Base-by-base conservation (phyloP, 2,329 filamentous ascomycete genomes). In the Diplodia mutila region DNA sequence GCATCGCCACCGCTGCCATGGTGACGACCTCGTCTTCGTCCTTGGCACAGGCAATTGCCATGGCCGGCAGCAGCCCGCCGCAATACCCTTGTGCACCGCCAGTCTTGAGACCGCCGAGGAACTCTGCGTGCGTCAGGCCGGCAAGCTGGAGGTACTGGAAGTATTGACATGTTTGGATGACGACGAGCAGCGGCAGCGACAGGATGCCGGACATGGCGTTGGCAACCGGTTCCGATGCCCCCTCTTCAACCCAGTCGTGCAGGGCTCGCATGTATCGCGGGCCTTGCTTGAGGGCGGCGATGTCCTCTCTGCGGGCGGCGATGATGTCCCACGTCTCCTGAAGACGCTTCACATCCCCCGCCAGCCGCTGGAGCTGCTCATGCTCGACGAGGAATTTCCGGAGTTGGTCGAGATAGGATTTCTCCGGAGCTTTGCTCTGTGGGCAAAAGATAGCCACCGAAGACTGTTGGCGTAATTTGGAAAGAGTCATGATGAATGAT, bases 161-260 rank as follows among this genome's bases (percentile, higher is more conserved):
- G 55, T 73, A 73, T 29, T 73, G 72, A 49, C 69, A 68, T 18
- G 69, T 66, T 37, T 73, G 72, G n/a, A 73, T 70, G 39, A 72
- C 51, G 12, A 69, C 65, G 51, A 73, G 53, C 21, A 73, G 59
- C 6, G 72, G 72, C n/a, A 73, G 67, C 3, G 70, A 59, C 18
- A 73, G 16, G 16, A 69, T 68, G 21, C 69, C 69, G 25, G 51
- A 71, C 69, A 71, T 72, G 21, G 61, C 61, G 27, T 68, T 69
- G 32, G 72, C 61, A 4, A 73, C 67, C 21, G 68, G 65, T n/a
- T 63, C 68, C 52, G 72, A 67, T 12, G 68, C 57, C 4, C 71
- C 71, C 4, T 63, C 61, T 2, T 52, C 68, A 32, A 71, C 68
- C 72, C 70, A 73, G 53, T 67, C 54, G 32, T 49, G 66, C 42